These are phyloP conservation scores for Syzygium aromaticum DNA, from an alignment of 345 rosid species.

Conservation along the genomic window DNA sequence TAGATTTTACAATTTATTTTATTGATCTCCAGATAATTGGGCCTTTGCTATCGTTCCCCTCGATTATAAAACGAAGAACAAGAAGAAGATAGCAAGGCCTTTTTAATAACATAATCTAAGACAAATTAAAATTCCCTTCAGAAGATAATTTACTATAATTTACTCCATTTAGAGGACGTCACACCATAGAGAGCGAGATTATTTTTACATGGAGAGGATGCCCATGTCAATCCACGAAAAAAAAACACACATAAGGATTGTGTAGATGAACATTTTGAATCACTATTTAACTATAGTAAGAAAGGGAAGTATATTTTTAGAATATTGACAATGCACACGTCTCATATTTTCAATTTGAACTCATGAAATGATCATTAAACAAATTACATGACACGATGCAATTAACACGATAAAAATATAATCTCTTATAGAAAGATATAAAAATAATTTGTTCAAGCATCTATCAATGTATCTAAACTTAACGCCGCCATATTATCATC, in stretches of 20 bases:
- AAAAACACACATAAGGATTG: background rate
- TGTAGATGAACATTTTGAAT: background rate
- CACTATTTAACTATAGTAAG: background rate
- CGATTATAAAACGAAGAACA: background rate
- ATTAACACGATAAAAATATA: background rate
- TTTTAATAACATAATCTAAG: background rate
- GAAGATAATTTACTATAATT: background rate
- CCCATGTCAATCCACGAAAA: background rate
- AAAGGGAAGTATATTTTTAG: background rate
- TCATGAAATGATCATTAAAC: fast-evolving
- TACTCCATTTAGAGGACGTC: background rate
- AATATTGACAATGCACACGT: background rate
- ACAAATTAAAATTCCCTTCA: background rate
- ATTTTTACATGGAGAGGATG: background rate
- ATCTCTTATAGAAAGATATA: background rate
- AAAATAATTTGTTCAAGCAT: background rate
- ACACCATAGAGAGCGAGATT: background rate
- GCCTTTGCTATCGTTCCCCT: background rate
- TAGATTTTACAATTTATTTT: background rate
- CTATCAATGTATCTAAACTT: background rate
- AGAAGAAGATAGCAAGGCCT: background rate
- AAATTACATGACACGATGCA: fast-evolving
- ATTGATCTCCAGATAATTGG: background rate
- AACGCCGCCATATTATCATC: background rate
- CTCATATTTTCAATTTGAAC: background rate